phyloP scores from a whole-genome alignment of 140 eudicot genomes.

The Anethum foeniculum region DNA sequence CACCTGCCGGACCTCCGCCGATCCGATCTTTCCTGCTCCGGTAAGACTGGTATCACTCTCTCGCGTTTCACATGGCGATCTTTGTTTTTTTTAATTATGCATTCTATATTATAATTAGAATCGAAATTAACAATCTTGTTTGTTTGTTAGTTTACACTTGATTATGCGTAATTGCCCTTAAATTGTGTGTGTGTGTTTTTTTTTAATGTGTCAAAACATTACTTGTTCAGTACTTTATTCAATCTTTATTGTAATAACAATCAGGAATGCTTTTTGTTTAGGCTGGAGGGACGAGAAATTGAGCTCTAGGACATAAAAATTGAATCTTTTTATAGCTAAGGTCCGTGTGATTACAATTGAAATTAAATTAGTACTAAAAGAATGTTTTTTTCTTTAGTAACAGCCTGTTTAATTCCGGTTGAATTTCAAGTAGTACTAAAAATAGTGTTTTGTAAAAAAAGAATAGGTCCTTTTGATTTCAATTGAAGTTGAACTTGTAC shows the following conservation, averaged over 20 bases:
- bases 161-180: neutral
- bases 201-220: neutral
- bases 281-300: neutral
- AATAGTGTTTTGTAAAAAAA: neutral
- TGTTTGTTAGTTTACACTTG: neutral
- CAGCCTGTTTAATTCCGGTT: neutral
- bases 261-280: neutral
- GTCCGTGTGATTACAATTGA: neutral
- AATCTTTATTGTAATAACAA: neutral
- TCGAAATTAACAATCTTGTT: neutral
- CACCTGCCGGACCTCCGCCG: slow-evolving; percentile 7
- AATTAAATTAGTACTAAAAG: neutral
- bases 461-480: no score
- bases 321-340: neutral
- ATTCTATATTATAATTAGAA: neutral
- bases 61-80: neutral
- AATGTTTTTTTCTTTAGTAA: neutral
- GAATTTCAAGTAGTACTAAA: neutral
- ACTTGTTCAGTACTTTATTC: neutral
- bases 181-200: neutral
- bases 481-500: neutral
- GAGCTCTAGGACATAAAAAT: neutral
- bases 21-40: slow-evolving; percentile 2
- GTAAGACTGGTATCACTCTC: neutral
- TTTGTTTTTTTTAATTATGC: neutral